phyloP scores from a whole-genome alignment of 441 rosid species.

The Erodium chrysanthum region DNA sequence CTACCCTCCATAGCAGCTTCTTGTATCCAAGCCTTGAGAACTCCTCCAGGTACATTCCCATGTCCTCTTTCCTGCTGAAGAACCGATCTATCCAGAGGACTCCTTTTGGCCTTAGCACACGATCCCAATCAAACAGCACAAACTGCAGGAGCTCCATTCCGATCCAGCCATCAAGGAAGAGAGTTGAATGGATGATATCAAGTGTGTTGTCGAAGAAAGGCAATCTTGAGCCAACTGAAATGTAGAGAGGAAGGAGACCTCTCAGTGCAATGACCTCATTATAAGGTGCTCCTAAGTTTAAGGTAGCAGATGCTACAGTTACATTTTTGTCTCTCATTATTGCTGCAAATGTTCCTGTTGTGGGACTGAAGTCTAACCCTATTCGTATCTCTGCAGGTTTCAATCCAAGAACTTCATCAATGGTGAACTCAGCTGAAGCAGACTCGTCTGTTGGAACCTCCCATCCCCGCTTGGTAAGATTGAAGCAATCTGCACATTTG shows the following conservation, averaged over 20 bases:
- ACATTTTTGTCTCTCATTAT: slow-evolving; percentile 43
- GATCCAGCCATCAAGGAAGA: slow-evolving; percentile 45
- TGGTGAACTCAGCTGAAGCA: slow-evolving; percentile 39
- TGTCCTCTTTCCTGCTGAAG: slow-evolving; percentile 36
- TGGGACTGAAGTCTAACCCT: slow-evolving; percentile 46
- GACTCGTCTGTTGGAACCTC: slow-evolving; percentile 20
- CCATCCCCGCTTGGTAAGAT: slow-evolving; percentile 40
- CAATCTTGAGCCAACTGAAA: slow-evolving; percentile 41
- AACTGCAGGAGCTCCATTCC: slow-evolving; percentile 33
- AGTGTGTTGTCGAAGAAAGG: slow-evolving; percentile 52
- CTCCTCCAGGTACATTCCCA: slow-evolving; percentile 34
- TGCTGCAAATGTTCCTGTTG: slow-evolving; percentile 46
- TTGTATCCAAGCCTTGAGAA: slow-evolving; percentile 34
- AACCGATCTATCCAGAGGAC: slow-evolving; percentile 47
- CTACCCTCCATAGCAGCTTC: slow-evolving; percentile 38
- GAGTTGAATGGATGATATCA: slow-evolving; percentile 40
- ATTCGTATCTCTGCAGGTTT: slow-evolving; percentile 40
- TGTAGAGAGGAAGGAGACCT: slow-evolving; percentile 39
- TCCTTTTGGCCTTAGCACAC: slow-evolving; percentile 35
- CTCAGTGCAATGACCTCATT: slow-evolving; percentile 43
- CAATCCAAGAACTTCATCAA: slow-evolving; percentile 35
- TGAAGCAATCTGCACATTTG: slow-evolving; percentile 42
- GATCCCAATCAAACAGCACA: slow-evolving; percentile 40
- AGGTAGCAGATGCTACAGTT: slow-evolving; percentile 38
- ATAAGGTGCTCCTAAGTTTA: slow-evolving; percentile 47